These are phyloP conservation scores for Cercospora brassicicola DNA, from an alignment of 2,329 filamentous ascomycete genomes.

Conservation along the genomic window DNA sequence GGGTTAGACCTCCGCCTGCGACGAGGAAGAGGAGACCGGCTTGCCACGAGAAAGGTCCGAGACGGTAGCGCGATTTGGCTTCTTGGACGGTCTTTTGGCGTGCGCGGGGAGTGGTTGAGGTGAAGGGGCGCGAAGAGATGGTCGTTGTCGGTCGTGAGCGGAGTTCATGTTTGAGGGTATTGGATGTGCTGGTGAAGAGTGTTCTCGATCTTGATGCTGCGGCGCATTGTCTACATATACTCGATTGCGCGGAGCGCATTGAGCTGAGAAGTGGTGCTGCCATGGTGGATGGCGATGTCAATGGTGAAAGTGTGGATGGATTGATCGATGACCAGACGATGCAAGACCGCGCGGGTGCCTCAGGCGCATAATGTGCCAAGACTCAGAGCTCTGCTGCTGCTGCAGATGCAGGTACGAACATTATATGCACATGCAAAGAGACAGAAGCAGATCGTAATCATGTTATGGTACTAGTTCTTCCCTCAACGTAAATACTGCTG, in stretches of 20 bases:
- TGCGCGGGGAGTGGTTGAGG: conserved; percentile 24
- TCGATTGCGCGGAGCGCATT: conserved; percentile 24
- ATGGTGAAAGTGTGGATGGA: neutral
- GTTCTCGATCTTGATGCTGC: conserved; percentile 20
- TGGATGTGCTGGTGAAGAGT: conserved; percentile 23
- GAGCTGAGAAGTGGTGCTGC: neutral
- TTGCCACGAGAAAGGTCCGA: conserved; percentile 84
- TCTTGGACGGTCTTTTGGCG: conserved; percentile 47
- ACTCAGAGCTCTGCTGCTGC: too few relatives aligned
- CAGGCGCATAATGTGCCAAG: neutral
- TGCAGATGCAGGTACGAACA: too few relatives aligned
- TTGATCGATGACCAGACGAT: conserved; percentile 3
- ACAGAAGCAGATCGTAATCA: neutral
- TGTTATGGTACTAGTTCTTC: too few relatives aligned
- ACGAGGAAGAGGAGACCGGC: conserved; percentile 81
- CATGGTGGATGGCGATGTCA: neutral
- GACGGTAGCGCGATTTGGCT: conserved; percentile 47
- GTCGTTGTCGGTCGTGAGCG: conserved; percentile 28
- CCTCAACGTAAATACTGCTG: neutral
- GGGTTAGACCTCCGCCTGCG: conserved; percentile 70
- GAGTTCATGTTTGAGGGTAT: neutral
- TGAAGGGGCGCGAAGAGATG: conserved; percentile 29
- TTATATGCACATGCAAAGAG: neutral
- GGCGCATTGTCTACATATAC: conserved; percentile 33
- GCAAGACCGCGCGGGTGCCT: neutral